phyloP scores from a whole-genome alignment of 1,284 basidiomycete species.

The Tranzscheliella williamsii region DNA sequence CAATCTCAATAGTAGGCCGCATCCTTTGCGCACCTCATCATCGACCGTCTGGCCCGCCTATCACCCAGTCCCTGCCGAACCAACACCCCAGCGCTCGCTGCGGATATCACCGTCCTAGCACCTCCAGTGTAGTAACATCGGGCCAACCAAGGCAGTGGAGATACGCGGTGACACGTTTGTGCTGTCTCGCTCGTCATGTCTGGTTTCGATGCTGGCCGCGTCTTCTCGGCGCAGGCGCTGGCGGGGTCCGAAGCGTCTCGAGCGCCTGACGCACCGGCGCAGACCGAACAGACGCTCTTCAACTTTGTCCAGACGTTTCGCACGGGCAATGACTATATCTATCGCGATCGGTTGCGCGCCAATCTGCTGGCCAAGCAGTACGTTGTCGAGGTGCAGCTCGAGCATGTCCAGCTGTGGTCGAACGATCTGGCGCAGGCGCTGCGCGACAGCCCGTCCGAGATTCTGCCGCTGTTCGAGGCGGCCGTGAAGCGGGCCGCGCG shows the following conservation, averaged over 20 bases:
- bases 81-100: too few species aligned
- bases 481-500: constrained; percentile 56
- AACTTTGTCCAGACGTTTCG: constrained; percentile 60
- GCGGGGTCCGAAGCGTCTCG: constrained; percentile 48
- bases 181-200: constrained; percentile 46
- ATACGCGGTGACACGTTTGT: neutral
- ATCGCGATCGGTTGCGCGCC: constrained; percentile 83
- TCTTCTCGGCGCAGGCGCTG: constrained; percentile 55
- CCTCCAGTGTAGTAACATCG: neutral
- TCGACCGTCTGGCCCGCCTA: neutral
- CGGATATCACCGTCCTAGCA: neutral
- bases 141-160: too few species aligned
- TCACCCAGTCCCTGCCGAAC: neutral
- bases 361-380: constrained; percentile 89
- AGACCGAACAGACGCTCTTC: constrained; percentile 56
- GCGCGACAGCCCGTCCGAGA: constrained; percentile 84
- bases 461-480: constrained; percentile 71
- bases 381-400: constrained; percentile 87
- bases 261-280: constrained; percentile 56
- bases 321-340: constrained; percentile 56
- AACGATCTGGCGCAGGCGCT: constrained; percentile 89
- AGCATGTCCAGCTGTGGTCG: constrained; percentile 86
- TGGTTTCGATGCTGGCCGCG: constrained; percentile 58
- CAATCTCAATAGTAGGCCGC: too few species aligned
- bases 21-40: too few species aligned